Conservation (phyloP, 1,284 basidiomycete species). For the Boletus albobrunnescens region DNA sequence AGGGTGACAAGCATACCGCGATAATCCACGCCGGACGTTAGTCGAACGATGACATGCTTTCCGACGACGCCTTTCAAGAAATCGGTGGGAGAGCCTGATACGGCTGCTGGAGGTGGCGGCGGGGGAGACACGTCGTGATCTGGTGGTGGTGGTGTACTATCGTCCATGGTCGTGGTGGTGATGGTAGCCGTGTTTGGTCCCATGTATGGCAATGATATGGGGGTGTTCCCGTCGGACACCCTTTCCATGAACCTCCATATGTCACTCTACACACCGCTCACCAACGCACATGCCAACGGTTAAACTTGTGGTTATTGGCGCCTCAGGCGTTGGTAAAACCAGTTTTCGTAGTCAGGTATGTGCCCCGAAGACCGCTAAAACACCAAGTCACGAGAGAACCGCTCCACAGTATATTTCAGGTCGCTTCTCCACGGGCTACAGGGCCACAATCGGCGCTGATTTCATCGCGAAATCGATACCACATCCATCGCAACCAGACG, state of each 20-base stretch:
- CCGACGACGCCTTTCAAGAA: constrained; percentile 94
- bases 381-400: not conserved
- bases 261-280: constrained; percentile 9
- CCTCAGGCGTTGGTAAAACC: constrained; percentile 76
- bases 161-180: constrained; percentile 26
- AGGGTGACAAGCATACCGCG: constrained; percentile 55
- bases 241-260: too few relatives aligned
- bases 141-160: constrained; percentile 30
- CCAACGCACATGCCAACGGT: constrained; percentile 52
- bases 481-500: constrained; percentile 49
- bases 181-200: too few relatives aligned
- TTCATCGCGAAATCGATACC: constrained; percentile 72
- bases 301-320: constrained; percentile 73
- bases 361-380: not conserved
- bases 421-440: constrained; percentile 68
- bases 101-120: constrained; percentile 44
- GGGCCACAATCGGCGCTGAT: constrained; percentile 81
- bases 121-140: constrained; percentile 38
- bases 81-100: constrained; percentile 78
- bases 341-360: constrained; percentile 66
- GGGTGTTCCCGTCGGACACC: too few relatives aligned
- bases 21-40: constrained; percentile 97
- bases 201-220: constrained; percentile 16
- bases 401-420: constrained; percentile 63
- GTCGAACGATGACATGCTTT: constrained; percentile 88